Base-by-base conservation (phyloP, 176 grass and related monocot genomes). In the Juncus inflexus region DNA sequence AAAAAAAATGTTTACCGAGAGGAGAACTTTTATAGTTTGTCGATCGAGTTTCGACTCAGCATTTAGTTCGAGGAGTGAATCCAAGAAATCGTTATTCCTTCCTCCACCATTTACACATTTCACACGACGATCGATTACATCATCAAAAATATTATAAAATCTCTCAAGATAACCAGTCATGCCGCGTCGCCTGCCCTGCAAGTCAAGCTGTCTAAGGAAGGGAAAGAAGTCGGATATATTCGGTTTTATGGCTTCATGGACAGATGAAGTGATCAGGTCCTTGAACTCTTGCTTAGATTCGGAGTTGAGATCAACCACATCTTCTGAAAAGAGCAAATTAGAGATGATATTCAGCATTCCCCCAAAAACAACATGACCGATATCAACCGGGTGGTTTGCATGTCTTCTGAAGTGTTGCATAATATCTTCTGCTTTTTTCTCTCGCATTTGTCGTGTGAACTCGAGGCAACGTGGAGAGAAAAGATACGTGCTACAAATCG, bases 291-390 rank as follows among this genome's bases (percentile, higher is more conserved):
- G 72, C 0, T 45, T 3, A 1, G 50, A 52, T 2, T 35, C 15
- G n/a, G 10, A 15, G 1, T 59, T 0, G 7, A 82, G 2, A 52
- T 82, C 73, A 55, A 12, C 69, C 0, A 80, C 65, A 60, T 79
- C 76, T 54, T 59, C 11, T 3, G 76, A 79, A 45, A 79, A 72
- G 55, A 81, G 61, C 4, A 76, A 11, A 67, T 82, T 82, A 0
- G 79, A 59, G 15, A 77, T 55, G 37, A 82, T n/a, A 47, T 82
- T 82, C n/a, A 82, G 79, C 6, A 82, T 50, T 0, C 72, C 58
- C 12, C 39, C 19, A 13, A 76, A 71, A 16, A 82, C 59, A 50
- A 14, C 66, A 40, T 67, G 52, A 51, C 79, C 55, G 9, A 82
- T 35, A 3, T 40, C 9, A 8, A 82, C 19, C 1, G 73, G 64